Base-by-base conservation (phyloP, 768 basidiomycete species). In the Lactarius sp. region DNA sequence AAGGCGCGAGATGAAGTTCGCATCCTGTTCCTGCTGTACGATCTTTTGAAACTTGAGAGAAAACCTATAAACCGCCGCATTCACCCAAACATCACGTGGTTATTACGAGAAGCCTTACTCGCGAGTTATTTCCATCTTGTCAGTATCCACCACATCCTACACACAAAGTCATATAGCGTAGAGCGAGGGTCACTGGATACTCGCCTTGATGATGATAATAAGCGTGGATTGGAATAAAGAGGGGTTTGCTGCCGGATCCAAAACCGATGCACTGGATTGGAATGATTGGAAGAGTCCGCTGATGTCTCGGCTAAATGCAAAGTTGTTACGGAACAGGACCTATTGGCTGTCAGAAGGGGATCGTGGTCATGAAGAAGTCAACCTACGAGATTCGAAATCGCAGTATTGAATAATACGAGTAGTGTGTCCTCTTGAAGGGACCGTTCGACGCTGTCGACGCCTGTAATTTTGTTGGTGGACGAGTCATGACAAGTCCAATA, bases 251-350 rank as follows among this genome's bases (percentile, higher is more conserved):
- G 79, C 77, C 8, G 85, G 85, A 68, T 87, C 83, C 6, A 87
- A 71, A 14, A 87, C 78, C 0, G 81, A 78, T 0, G 81, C 78
- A 22, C 82, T 82, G 0, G 82, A 80, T 61, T 84, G 84, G 73
- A 84, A 85, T 0, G 83, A 84, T 61, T 83, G 82, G 62, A 86
- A 86, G 4, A 85, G 77, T 1, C 82, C 83, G 6, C 81, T 77
- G 22, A 86, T 83, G 64, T 85, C 83, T 22, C 84, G 77, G 49
- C 81, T 81, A 2, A 85, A 72, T 0, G 85, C 83, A 55, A 85
- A 86, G 59, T 86, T 86, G 61, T 86, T 85, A 4, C 85, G 80
- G 73, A 85, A 86, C 2, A 85, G 73, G 1, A 86, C 82, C 85
- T 86, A 62, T 20, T 36, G 16, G 6, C 10, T 33, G 16, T 64